These are phyloP conservation scores for Rhodamnia rubescens DNA, from an alignment of 345 rosid genomes.

Conservation along the genomic window DNA sequence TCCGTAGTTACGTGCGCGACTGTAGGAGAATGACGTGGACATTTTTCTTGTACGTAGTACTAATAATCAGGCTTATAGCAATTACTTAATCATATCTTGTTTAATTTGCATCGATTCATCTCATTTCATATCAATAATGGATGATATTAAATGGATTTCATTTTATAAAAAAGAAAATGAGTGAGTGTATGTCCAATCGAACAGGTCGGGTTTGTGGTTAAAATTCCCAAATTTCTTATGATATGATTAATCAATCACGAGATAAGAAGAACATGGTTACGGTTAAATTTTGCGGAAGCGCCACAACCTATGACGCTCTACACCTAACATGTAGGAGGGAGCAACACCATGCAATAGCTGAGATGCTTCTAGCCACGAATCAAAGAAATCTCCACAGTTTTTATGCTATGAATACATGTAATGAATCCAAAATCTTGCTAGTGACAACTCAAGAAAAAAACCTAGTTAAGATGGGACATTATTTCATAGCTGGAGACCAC, in stretches of 20 bases:
- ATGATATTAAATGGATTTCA: background rate
- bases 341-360: background rate
- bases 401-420: background rate
- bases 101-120: background rate
- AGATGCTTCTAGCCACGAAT: background rate
- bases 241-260: background rate
- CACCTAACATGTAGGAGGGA: background rate
- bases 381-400: background rate
- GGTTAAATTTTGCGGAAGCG: background rate
- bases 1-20: background rate
- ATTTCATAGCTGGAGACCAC: background rate
- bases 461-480: background rate
- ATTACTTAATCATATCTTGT: background rate
- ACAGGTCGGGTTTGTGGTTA: too few relatives aligned
- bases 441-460: background rate
- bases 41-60: background rate
- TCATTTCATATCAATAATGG: background rate
- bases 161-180: too few relatives aligned
- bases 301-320: background rate
- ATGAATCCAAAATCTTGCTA: background rate
- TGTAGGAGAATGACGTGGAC: background rate
- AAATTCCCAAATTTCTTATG: background rate
- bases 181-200: too few relatives aligned
- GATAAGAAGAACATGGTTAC: background rate
- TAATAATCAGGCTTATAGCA: fast-evolving